A percentile compares a stretch with the other conserved stretches of the same genome.
phyloP scores from a whole-genome alignment of 2,329 filamentous ascomycete genomes.

The Xylogone sp. region DNA sequence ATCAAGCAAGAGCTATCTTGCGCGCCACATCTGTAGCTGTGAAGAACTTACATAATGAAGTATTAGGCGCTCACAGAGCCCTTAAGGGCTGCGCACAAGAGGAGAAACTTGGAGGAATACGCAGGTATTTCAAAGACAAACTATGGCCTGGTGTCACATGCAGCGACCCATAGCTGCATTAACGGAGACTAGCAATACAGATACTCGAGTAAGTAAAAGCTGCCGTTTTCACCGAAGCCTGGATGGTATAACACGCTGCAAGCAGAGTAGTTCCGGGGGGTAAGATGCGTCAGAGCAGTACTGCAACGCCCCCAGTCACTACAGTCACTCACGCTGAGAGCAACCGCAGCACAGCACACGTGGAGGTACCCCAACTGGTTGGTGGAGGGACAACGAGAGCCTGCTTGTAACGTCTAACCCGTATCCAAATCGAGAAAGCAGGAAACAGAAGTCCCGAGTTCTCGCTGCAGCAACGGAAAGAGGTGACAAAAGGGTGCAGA shows the following conservation, averaged over 20 bases:
- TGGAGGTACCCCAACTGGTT: constrained; percentile 2
- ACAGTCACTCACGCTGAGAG: neutral
- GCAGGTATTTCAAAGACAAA: constrained; percentile 10
- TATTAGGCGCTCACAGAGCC: constrained; percentile 21
- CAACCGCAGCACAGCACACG: constrained; percentile 1
- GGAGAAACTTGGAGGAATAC: constrained; percentile 7
- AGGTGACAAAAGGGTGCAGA: neutral
- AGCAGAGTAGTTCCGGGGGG: neutral
- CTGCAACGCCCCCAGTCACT: neutral
- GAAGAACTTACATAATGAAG: constrained; percentile 27
- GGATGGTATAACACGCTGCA: neutral
- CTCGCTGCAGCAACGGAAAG: neutral
- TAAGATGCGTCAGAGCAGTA: neutral
- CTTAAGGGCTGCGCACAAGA: constrained; percentile 17
- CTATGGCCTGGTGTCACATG: constrained; percentile 15
- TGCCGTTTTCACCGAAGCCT: neutral
- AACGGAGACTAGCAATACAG: neutral
- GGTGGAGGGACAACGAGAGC: neutral
- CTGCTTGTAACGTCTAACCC: neutral
- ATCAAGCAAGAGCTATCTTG: neutral
- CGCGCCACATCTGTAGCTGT: constrained; percentile 1
- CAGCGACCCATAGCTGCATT: constrained; percentile 13
- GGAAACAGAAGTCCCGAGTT: neutral
- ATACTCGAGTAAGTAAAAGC: constrained; percentile 1
- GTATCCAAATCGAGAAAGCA: neutral